Evolutionary conservation across 352 stramenopile species (phyloP).

Genomic region (Poterioochromonas sp.): DNA sequence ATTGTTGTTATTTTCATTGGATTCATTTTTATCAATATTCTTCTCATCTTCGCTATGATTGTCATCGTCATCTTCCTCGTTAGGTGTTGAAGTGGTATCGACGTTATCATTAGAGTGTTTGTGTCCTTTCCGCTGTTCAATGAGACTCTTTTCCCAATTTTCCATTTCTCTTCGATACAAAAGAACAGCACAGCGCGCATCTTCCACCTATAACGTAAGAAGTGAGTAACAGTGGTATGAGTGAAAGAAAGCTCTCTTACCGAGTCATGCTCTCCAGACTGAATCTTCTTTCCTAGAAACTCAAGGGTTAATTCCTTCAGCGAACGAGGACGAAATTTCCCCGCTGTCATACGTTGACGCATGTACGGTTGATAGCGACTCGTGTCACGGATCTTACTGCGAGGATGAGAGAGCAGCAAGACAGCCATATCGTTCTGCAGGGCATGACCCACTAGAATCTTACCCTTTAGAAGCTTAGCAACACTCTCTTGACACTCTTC

Average conservation of each 20-base stretch:
- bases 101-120: not conserved
- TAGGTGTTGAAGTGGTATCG: not conserved
- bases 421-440: slow-evolving; percentile 62
- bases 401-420: slow-evolving; percentile 62
- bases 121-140: not conserved
- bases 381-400: slow-evolving; percentile 58
- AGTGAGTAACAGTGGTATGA: slow-evolving; percentile 43
- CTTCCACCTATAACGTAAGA: slow-evolving; percentile 54
- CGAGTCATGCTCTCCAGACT: slow-evolving; percentile 55
- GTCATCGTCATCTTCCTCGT: slow-evolving; percentile 45
- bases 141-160: slow-evolving; percentile 53
- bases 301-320: slow-evolving; percentile 56
- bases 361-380: slow-evolving; percentile 65
- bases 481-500: slow-evolving; percentile 49
- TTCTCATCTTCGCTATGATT: slow-evolving; percentile 40
- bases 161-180: slow-evolving; percentile 55
- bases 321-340: slow-evolving; percentile 54
- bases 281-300: slow-evolving; percentile 55
- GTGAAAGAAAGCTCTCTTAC: slow-evolving; percentile 36
- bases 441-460: slow-evolving; percentile 68
- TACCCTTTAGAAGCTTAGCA: slow-evolving; percentile 52
- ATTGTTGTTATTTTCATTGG: too few relatives aligned
- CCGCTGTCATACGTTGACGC: slow-evolving; percentile 39
- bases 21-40: too few relatives aligned
- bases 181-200: slow-evolving; percentile 61